Base-by-base conservation (phyloP, 2,329 filamentous ascomycete species). In the Penicillium expansum region DNA sequence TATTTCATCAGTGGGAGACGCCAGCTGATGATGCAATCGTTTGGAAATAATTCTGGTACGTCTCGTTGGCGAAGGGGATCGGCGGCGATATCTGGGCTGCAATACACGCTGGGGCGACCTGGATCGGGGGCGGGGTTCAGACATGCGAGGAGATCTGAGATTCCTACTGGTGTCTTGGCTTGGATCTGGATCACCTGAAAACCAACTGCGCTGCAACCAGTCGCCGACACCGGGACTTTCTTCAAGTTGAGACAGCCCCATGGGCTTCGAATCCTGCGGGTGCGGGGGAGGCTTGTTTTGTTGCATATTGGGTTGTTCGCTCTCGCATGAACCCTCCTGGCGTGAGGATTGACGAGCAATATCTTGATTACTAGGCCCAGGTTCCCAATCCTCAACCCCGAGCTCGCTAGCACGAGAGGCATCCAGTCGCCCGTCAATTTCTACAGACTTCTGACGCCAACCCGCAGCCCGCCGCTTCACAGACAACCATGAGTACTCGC, bases 401-500 rank as follows among this genome's bases (percentile, higher is more conserved):
- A 29, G 16, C 10, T 14, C 6, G 24, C 14, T 32, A 9, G 13
- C 52, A 8, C 8, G 8, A 16, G 44, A 35, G 5, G 3, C 4
- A 48, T 33, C 18, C 20, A 18, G 14, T 14, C 8, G 24, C 4
- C 5, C n/a, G 14, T 41, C 43, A 11, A 14, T 13, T 44, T 27
- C 16, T 11, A 13, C 11, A 8, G 39, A 35, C n/a, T 24, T 35
- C n/a, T 35, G 49, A 5, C 22, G 11, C 49, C 49, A 52, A 24
- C 37, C 20, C 2, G 38, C 42, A n/a, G 43, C 43, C 41, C 35
- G 42, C 9, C 54, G 35, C 14, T 47, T 56, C 16, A 47, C 54
- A 24, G 54, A 56, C 33, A 47, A 20, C 54, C 54, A 56, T 5
- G 54, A 56, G 18, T 56, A 56, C n/a, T 45, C 41, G 2, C 48